Percentiles rank a stretch among this genome's conserved stretches.
Evolutionary conservation across 139 green algal species (phyloP).

Genomic region (Asterochloris erici): DNA sequence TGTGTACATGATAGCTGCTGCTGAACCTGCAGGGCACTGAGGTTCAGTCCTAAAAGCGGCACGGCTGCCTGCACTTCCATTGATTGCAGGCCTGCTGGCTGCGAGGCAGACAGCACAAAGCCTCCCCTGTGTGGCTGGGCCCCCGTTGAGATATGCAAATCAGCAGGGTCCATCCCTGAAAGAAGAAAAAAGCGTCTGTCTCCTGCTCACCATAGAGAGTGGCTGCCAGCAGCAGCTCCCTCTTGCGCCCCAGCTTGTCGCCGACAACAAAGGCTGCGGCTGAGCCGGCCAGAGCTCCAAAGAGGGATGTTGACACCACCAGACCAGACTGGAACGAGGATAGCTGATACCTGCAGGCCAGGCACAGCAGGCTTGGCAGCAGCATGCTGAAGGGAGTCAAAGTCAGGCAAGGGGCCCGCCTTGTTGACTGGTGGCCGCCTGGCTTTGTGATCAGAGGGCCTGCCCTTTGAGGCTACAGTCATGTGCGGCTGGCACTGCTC

Average conservation of each 20-base stretch:
- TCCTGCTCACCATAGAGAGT: slow-evolving; percentile 64
- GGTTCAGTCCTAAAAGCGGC: neutral
- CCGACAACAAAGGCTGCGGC: slow-evolving; percentile 60
- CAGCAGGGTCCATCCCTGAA: too few relatives aligned
- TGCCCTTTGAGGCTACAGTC: too few relatives aligned
- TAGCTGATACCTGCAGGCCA: slow-evolving; percentile 40
- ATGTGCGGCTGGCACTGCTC: neutral
- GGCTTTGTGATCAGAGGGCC: neutral
- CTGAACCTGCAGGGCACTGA: slow-evolving; percentile 25
- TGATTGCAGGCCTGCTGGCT: too few relatives aligned
- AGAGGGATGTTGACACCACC: slow-evolving; percentile 72
- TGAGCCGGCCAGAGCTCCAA: slow-evolving; percentile 77
- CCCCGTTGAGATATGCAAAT: too few relatives aligned
- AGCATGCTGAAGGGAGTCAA: too few relatives aligned
- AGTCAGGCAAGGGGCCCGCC: too few relatives aligned
- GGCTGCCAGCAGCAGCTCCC: slow-evolving; percentile 74
- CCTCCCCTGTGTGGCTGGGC: too few relatives aligned
- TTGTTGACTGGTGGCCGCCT: neutral
- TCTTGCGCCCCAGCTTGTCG: slow-evolving; percentile 67
- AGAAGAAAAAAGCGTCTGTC: too few relatives aligned
- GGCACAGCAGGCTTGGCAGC: neutral
- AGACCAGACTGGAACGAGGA: slow-evolving; percentile 53
- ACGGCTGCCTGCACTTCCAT: too few relatives aligned
- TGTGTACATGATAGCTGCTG: slow-evolving; percentile 28
- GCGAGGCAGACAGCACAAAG: too few relatives aligned